A percentile compares a stretch with the other conserved stretches of the same genome.
These are phyloP conservation scores for Pyrenula aspistea DNA, from an alignment of 495 filamentous ascomycete genomes.

Conservation along the genomic window DNA sequence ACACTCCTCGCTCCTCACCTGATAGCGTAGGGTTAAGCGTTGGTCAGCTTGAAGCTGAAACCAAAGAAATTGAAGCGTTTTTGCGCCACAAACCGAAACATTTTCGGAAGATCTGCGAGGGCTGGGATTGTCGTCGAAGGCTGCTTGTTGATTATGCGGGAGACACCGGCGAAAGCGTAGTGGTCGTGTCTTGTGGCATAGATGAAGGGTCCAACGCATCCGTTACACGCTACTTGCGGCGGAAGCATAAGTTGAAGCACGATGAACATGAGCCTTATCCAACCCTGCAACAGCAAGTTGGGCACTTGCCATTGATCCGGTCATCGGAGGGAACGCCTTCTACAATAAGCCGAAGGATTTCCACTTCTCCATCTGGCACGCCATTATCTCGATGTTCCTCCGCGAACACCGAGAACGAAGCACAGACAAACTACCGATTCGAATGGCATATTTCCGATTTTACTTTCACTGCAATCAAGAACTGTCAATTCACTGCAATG, in stretches of 20 bases:
- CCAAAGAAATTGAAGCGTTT: constrained; percentile 69
- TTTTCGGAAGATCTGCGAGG: constrained; percentile 66
- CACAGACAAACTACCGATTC: constrained; percentile 11
- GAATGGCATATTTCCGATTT: constrained; percentile 55
- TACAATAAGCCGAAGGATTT: constrained; percentile 21
- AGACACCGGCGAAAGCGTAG: constrained; percentile 59
- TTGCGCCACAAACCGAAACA: constrained; percentile 60
- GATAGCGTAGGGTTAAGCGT: constrained; percentile 58
- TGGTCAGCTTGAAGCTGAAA: constrained; percentile 61
- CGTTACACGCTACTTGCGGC: constrained; percentile 41
- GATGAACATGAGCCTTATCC: constrained; percentile 5
- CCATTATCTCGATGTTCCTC: constrained; percentile 21
- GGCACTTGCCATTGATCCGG: background rate
- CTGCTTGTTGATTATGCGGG: constrained; percentile 83
- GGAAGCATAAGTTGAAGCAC: constrained; percentile 18
- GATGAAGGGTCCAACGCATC: constrained; percentile 38
- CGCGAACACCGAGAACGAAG: constrained; percentile 12
- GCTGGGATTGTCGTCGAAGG: constrained; percentile 86
- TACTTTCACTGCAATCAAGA: constrained; percentile 36
- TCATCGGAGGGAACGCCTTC: constrained; percentile 13
- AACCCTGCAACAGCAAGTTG: constrained; percentile 6
- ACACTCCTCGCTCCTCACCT: constrained; percentile 56
- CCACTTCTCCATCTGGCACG: constrained; percentile 5
- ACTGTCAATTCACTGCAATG: constrained; percentile 51
- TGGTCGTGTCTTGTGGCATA: constrained; percentile 61